Percentiles rank a stretch among this genome's conserved stretches.
phyloP scores from a whole-genome alignment of 106 monocot genomes.

The Platanthera guangdongensis region DNA sequence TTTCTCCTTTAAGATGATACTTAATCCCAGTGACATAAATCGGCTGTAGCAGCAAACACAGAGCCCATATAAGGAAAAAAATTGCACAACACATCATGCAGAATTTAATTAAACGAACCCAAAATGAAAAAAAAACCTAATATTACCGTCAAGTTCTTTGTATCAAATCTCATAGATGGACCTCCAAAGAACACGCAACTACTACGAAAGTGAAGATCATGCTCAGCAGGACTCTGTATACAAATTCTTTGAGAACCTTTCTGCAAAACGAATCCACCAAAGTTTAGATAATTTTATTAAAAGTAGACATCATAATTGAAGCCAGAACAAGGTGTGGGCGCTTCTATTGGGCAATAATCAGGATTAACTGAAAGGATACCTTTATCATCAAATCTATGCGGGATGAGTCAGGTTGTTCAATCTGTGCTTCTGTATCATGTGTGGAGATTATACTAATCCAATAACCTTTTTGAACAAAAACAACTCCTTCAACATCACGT shows the following conservation, averaged over 20 bases:
- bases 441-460: slow-evolving; percentile 69
- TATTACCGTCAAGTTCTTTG: slow-evolving; percentile 38
- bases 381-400: slow-evolving; percentile 45
- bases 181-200: slow-evolving; percentile 79
- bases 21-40: slow-evolving; percentile 65
- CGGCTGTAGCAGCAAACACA: slow-evolving; percentile 39
- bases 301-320: background rate
- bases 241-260: slow-evolving; percentile 76
- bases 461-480: slow-evolving; percentile 86
- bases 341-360: background rate
- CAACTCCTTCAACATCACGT: slow-evolving; percentile 62
- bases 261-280: slow-evolving; percentile 30
- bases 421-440: slow-evolving; percentile 66
- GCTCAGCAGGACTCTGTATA: slow-evolving; percentile 59
- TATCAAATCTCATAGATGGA: slow-evolving; percentile 55
- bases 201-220: slow-evolving; percentile 76
- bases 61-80: background rate
- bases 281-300: background rate
- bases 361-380: slow-evolving; percentile 25
- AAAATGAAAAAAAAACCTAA: slow-evolving; percentile 8
- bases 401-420: slow-evolving; percentile 57
- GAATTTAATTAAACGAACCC: background rate
- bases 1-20: slow-evolving; percentile 75
- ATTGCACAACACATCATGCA: background rate
- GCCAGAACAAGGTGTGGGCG: background rate